These are phyloP conservation scores for Neolentinus lepideus DNA, from an alignment of 1,284 basidiomycete genomes.

Conservation along the genomic window DNA sequence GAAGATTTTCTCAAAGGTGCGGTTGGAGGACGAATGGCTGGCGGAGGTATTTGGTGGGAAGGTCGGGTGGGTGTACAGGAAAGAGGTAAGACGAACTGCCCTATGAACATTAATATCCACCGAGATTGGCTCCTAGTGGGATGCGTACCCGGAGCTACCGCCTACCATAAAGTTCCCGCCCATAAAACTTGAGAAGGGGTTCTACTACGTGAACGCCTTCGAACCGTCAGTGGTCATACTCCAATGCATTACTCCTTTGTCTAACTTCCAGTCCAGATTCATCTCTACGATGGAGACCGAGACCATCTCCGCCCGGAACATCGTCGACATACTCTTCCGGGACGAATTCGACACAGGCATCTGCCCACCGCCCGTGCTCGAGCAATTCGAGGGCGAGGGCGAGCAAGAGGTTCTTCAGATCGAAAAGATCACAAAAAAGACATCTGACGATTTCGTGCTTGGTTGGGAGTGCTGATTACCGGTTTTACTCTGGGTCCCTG, in stretches of 20 bases:
- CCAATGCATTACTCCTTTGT: constrained; percentile 6
- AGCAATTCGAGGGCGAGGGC: neutral
- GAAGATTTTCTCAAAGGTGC: constrained; percentile 79
- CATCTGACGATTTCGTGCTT: constrained; percentile 39
- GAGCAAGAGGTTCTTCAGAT: neutral
- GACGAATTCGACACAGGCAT: constrained; percentile 42
- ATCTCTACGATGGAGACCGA: constrained; percentile 92
- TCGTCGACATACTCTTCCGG: constrained; percentile 69
- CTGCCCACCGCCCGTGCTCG: neutral
- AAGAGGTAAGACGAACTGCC: constrained; percentile 32
- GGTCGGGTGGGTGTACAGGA: constrained; percentile 79
- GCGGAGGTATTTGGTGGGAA: constrained; percentile 53
- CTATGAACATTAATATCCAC: neutral
- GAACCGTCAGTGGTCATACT: constrained; percentile 57
- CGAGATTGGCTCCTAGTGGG: constrained; percentile 37
- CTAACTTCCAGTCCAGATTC: constrained; percentile 34
- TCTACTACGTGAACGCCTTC: constrained; percentile 89
- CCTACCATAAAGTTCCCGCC: constrained; percentile 70
- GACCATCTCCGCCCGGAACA: constrained; percentile 78
- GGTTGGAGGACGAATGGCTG: constrained; percentile 65
- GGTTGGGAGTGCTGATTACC: constrained; percentile 64
- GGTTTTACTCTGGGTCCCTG: neutral
- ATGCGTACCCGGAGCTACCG: constrained; percentile 67
- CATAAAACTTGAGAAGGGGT: constrained; percentile 63
- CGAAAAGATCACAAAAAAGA: neutral